Base-by-base conservation (phyloP, 495 filamentous ascomycete genomes). In the Talaromyces stipitatus region DNA sequence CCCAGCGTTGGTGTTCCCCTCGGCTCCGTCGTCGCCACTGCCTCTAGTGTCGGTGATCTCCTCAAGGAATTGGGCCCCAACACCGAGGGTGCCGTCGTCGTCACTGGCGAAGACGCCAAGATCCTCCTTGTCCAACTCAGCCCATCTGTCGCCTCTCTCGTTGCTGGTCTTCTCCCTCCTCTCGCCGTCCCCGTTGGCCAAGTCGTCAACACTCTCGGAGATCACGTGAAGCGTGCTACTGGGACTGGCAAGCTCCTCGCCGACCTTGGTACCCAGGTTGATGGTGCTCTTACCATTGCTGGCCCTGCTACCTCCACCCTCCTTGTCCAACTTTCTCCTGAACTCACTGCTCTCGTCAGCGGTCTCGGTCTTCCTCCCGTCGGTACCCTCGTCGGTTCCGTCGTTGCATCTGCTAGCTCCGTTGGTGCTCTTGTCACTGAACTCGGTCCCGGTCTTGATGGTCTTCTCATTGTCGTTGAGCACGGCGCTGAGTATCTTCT, bases 31-130 rank as follows among this genome's bases (percentile, higher is more conserved):
- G 46, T 73, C 52, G 57, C 56, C 32, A 65, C 65, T 46, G 70
- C 70, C 47, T 60, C 63, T 58, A 60, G 45, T 60, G 55, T 72
- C 26, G 70, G 71, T 60, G 70, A 76, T 57, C 71, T 76, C 50
- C 36, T 76, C 53, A 63, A 63, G 57, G 65, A 73, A 60, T 50
- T 74, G 43, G 62, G 64, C 58, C 47, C 16, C 30, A 66, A 66
- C 58, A 57, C 66, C 29, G 56, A 70, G 56, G 30, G 65, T 11
- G 66, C 73, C 58, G 65, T 76, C 24, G 68, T 62, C 36, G 64
- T 74, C 33, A 65, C 67, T 24, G 64, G 63, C 50, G 43, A 69
- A 43, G 68, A 72, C 38, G 65, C 64, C 57, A 59, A 62, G 33
- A 32, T 61, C 33, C 71, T 76, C 53, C 54, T 67, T 22, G 56